A percentile compares a stretch with the other conserved stretches of the same genome.
phyloP scores from a whole-genome alignment of 495 filamentous ascomycete species.

The Bacidia gigantensis region DNA sequence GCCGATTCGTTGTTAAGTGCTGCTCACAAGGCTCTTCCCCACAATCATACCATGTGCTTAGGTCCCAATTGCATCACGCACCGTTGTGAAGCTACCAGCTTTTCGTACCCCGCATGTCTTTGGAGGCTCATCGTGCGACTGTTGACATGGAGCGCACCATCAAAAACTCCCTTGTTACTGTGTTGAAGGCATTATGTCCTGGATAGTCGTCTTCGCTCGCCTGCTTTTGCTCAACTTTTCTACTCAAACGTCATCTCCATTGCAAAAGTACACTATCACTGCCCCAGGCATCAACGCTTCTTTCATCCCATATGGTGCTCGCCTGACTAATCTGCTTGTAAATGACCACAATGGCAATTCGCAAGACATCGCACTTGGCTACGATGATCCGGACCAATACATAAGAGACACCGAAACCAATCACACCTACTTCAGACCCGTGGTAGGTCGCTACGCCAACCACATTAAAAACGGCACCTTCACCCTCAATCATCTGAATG shows the following conservation, averaged over 20 bases:
- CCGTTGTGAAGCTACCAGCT: neutral
- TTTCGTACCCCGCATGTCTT: neutral
- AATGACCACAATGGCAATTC: conserved; percentile 50
- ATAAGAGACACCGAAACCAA: conserved; percentile 44
- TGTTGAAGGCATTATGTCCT: neutral
- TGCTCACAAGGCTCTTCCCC: too few relatives aligned
- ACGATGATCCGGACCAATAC: conserved; percentile 65
- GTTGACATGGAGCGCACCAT: neutral
- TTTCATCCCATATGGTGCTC: conserved; percentile 70
- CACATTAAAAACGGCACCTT: conserved; percentile 80
- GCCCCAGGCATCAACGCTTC: conserved; percentile 57
- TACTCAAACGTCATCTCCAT: conserved; percentile 19
- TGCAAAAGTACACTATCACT: conserved; percentile 56
- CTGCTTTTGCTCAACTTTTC: neutral
- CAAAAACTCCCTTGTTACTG: neutral
- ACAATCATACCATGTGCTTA: neutral
- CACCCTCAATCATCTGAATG: conserved; percentile 42
- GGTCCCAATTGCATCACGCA: neutral
- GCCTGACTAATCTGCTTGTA: conserved; percentile 59
- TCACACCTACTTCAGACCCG: conserved; percentile 62
- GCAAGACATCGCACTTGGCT: conserved; percentile 64
- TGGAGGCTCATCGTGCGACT: neutral
- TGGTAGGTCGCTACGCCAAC: conserved; percentile 76
- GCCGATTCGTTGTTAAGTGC: too few relatives aligned
- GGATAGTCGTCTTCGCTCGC: neutral